A percentile compares a stretch with the other conserved stretches of the same genome.
Evolutionary conservation across 1,139 yeast genomes (phyloP).

Genomic region (Taphrina confusa): DNA sequence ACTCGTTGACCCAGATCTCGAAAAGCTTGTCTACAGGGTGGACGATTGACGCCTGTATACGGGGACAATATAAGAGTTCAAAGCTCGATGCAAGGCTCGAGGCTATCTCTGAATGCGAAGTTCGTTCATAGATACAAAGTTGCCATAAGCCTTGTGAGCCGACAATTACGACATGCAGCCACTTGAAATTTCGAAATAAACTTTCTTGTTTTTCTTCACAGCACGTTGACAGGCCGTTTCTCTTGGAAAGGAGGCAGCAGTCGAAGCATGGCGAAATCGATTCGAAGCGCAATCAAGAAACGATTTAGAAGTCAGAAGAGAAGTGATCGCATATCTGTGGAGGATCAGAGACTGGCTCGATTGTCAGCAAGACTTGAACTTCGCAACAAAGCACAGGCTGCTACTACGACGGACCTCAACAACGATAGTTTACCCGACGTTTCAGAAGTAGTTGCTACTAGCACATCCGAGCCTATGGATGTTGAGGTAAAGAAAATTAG

Average conservation of each 20-base stretch:
- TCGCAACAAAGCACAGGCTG: constrained; percentile 22
- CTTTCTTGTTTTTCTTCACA: background rate
- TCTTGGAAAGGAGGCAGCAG: too few species aligned
- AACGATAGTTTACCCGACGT: background rate
- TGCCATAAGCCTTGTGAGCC: too few species aligned
- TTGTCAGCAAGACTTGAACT: constrained; percentile 22
- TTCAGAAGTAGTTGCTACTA: background rate
- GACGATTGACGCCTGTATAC: too few species aligned
- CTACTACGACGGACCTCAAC: background rate
- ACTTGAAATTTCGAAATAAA: too few species aligned
- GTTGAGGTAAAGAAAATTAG: constrained; percentile 24
- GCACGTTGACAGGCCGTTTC: too few species aligned
- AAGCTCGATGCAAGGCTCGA: too few species aligned
- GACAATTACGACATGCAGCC: too few species aligned
- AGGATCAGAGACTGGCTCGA: constrained; percentile 29
- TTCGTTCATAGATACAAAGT: too few species aligned
- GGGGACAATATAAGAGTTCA: too few species aligned
- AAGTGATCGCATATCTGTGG: constrained; percentile 21
- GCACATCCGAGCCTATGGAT: constrained; percentile 11
- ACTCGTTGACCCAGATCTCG: too few species aligned
- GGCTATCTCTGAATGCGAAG: too few species aligned
- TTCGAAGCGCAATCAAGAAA: constrained; percentile 33
- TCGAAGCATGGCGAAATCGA: constrained; percentile 33
- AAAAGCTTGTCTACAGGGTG: too few species aligned
- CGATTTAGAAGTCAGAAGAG: constrained; percentile 30